Conservation (phyloP, 805 yeast genomes). For the Candida morakotiae region DNA sequence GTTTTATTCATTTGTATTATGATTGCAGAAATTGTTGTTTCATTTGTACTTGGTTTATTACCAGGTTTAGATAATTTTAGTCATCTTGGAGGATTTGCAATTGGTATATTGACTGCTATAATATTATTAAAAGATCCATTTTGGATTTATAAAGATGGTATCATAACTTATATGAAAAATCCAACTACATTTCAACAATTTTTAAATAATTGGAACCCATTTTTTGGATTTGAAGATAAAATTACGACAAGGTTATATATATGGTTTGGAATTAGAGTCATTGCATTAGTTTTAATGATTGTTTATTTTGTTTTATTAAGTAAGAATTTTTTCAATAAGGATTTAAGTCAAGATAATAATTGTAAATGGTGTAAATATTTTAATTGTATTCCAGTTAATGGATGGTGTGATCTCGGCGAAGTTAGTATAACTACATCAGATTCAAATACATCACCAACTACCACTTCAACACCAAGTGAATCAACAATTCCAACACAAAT, state of each 20-base stretch:
- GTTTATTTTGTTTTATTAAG: constrained; percentile 49
- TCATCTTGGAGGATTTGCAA: constrained; percentile 70
- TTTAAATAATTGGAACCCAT: constrained; percentile 37
- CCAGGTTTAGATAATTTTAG: constrained; percentile 76
- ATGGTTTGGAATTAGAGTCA: constrained; percentile 51
- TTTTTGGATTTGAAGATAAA: constrained; percentile 29
- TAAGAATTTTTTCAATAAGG: constrained; percentile 40
- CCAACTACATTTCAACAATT: constrained; percentile 29
- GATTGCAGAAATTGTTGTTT: constrained; percentile 53
- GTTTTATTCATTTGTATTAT: constrained; percentile 42
- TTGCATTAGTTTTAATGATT: constrained; percentile 41
- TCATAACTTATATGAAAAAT: constrained; percentile 30
- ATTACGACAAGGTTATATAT: constrained; percentile 35
- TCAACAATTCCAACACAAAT: constrained; percentile 3
- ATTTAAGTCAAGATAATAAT: constrained; percentile 40
- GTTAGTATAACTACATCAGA: constrained; percentile 19
- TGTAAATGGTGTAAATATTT: constrained; percentile 75
- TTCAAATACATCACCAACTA: constrained; percentile 8
- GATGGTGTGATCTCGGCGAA: constrained; percentile 60
- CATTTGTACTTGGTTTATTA: constrained; percentile 59
- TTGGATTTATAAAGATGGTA: constrained; percentile 38
- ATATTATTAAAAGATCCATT: constrained; percentile 54
- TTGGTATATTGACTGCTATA: constrained; percentile 52
- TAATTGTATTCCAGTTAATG: constrained; percentile 65
- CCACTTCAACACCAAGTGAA: constrained; percentile 9